phyloP scores from a whole-genome alignment of 805 yeast genomes.

The Yarrowia divulgata region DNA sequence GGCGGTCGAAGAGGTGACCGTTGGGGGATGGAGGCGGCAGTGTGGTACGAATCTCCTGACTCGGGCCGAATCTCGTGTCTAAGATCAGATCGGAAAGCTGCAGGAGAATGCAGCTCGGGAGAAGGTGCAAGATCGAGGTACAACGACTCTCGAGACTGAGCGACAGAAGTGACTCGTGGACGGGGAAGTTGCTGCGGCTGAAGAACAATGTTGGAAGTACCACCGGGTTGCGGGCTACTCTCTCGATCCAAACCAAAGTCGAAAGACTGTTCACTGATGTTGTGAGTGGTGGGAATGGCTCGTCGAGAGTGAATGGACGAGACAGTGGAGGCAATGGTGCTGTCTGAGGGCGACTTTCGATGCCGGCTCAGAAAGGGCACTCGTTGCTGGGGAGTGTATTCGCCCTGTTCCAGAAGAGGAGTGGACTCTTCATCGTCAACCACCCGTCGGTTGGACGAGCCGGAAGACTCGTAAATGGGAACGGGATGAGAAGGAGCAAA shows the following conservation, averaged over 20 bases:
- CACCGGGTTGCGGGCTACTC: conserved; percentile 1
- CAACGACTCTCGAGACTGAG: conserved; percentile 34
- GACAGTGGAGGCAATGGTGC: conserved; percentile 13
- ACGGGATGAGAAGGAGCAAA: conserved; percentile 35
- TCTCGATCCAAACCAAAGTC: conserved; percentile 12
- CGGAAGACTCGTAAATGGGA: conserved; percentile 16
- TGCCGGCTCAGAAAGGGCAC: conserved; percentile 7
- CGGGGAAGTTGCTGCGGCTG: not conserved
- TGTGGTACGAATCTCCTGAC: conserved; percentile 14
- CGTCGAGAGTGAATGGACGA: conserved; percentile 28
- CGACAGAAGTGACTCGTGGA: conserved; percentile 27
- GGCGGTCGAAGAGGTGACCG: not conserved
- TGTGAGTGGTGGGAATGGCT: conserved; percentile 33
- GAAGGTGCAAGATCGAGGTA: conserved; percentile 28
- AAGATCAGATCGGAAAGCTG: not conserved
- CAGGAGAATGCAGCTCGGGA: not conserved
- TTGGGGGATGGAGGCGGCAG: not conserved
- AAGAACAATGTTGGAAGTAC: not conserved
- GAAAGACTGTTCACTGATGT: conserved; percentile 11
- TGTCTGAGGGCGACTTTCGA: conserved; percentile 14
- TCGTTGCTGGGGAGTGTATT: not conserved
- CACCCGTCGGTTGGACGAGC: not conserved
- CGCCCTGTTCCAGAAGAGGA: conserved; percentile 16
- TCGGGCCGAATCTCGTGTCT: conserved; percentile 13
- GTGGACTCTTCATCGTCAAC: conserved; percentile 3